A percentile compares a stretch with the other conserved stretches of the same genome.
Evolutionary conservation across 805 yeast genomes (phyloP).

Genomic region (Danielia reshetovae): DNA sequence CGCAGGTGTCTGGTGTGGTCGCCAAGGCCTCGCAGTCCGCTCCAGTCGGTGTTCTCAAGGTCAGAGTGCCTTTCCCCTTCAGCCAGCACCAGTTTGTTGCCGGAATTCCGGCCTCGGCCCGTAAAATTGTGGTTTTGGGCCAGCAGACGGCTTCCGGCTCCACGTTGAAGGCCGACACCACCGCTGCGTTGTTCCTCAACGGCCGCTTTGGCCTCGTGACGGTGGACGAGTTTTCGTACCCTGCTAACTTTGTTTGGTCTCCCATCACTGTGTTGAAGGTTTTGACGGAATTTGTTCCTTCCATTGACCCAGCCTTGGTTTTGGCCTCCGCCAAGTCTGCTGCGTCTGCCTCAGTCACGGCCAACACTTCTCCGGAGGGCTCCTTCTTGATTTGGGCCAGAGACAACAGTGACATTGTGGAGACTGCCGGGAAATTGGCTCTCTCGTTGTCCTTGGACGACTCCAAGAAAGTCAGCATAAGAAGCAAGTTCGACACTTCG

Average conservation of each 20-base stretch:
- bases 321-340: slow-evolving; percentile 19
- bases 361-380: slow-evolving; percentile 42
- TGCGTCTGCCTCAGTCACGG: slow-evolving; percentile 22
- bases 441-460: slow-evolving; percentile 66
- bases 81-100: slow-evolving; percentile 56
- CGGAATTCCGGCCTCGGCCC: slow-evolving; percentile 54
- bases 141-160: slow-evolving; percentile 41
- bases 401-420: slow-evolving; percentile 55
- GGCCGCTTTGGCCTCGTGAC: slow-evolving; percentile 34
- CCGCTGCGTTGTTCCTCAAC: slow-evolving; percentile 62
- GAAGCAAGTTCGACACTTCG: slow-evolving; percentile 68
- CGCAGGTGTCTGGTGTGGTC: slow-evolving; percentile 47
- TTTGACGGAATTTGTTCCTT: slow-evolving; percentile 38
- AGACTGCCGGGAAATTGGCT: slow-evolving; percentile 61
- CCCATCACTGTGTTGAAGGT: slow-evolving; percentile 49
- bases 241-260: slow-evolving; percentile 54
- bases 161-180: slow-evolving; percentile 63
- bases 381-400: slow-evolving; percentile 61
- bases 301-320: slow-evolving; percentile 25
- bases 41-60: slow-evolving; percentile 60
- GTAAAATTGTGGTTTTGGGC: slow-evolving; percentile 63
- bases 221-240: slow-evolving; percentile 51
- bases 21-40: slow-evolving; percentile 25
- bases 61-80: slow-evolving; percentile 81
- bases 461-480: slow-evolving; percentile 46